Evolutionary conservation across 2,329 filamentous ascomycete genomes (phyloP).

Genomic region (Macrophomina pseudophaseolina): DNA sequence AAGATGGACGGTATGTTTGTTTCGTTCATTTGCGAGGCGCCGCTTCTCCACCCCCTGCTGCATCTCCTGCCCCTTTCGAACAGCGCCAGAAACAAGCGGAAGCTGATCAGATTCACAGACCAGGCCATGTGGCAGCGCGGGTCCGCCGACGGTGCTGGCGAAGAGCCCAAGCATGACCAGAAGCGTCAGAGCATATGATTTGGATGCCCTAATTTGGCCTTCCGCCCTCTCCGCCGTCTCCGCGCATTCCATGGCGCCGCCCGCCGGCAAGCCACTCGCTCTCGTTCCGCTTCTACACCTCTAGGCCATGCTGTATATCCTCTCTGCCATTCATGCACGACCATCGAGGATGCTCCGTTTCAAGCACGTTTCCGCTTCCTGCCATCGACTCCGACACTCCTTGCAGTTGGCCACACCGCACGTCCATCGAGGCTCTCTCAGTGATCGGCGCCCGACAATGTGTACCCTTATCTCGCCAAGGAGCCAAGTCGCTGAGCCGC

Average conservation of each 20-base stretch:
- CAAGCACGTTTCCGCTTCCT: too few species aligned
- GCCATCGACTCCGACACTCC: neutral
- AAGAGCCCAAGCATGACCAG: neutral
- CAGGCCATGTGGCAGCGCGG: constrained; percentile 14
- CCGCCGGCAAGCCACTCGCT: neutral
- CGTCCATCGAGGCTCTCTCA: constrained; percentile 1
- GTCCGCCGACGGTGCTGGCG: neutral
- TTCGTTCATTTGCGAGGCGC: constrained; percentile 7
- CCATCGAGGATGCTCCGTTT: too few species aligned
- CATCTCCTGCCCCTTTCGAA: constrained; percentile 23
- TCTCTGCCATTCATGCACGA: too few species aligned
- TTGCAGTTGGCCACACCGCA: neutral
- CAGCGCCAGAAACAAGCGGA: constrained; percentile 10
- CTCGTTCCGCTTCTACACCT: neutral
- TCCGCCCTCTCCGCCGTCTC: neutral
- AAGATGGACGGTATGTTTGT: neutral
- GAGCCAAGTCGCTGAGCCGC: constrained; percentile 6
- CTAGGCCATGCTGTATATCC: neutral
- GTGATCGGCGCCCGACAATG: constrained; percentile 14
- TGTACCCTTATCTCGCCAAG: constrained; percentile 25
- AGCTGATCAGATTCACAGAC: constrained; percentile 2
- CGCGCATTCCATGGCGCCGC: neutral
- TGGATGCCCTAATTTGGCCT: constrained; percentile 11
- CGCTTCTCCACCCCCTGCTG: constrained; percentile 16
- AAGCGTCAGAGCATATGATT: neutral